Conservation (phyloP, 164 flowering plant species). For the Sedum album region DNA sequence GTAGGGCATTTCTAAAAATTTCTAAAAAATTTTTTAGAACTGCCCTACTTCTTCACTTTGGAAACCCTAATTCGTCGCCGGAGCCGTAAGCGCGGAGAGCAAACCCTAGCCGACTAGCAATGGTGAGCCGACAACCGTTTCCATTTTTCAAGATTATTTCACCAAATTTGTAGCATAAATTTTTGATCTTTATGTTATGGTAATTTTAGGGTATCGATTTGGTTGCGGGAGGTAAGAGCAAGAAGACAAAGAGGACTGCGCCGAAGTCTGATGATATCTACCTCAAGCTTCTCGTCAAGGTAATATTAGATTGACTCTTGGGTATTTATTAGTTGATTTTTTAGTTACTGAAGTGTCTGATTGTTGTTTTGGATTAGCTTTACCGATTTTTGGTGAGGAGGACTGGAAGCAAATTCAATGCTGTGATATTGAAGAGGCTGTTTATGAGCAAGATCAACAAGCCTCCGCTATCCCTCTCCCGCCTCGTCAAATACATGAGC, state of each 20-base stretch:
- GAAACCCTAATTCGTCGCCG: not conserved
- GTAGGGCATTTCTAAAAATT: no score
- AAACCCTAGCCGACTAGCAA: not conserved
- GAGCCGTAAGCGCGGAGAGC: not conserved
- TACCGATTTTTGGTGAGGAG: conserved; percentile 48
- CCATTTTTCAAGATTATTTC: not conserved
- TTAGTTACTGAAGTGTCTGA: not conserved
- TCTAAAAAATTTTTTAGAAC: no score
- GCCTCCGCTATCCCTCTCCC: conserved; percentile 46
- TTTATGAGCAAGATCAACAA: conserved; percentile 60
- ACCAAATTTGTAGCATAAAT: no score
- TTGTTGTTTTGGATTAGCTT: not conserved
- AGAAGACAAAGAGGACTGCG: not conserved
- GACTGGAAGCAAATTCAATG: conserved; percentile 54
- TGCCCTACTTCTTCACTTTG: not conserved
- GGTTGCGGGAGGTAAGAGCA: not conserved
- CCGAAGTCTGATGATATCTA: not conserved
- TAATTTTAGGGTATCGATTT: not conserved
- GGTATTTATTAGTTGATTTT: not conserved
- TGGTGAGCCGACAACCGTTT: not conserved
- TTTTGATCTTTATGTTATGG: not conserved
- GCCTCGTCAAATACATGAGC: conserved; percentile 33
- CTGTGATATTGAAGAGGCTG: conserved; percentile 51
- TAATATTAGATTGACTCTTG: not conserved
- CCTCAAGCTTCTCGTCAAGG: not conserved